Conservation (phyloP, 129 eudicot genomes). For the Erigeron canadensis region DNA sequence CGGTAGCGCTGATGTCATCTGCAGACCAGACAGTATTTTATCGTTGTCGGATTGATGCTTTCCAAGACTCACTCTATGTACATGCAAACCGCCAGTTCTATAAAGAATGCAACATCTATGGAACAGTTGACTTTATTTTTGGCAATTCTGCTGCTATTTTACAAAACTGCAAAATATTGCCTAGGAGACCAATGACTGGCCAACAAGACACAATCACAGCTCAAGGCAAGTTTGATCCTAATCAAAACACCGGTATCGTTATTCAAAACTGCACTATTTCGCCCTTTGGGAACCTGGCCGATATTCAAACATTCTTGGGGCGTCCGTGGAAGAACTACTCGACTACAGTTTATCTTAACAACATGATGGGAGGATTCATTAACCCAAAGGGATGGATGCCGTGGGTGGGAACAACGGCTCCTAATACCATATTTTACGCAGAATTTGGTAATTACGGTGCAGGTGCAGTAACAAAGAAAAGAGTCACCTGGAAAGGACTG, state of each 20-base stretch:
- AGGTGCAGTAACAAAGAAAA: constrained; percentile 37
- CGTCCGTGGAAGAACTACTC: constrained; percentile 61
- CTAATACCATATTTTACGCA: constrained; percentile 41
- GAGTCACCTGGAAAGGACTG: constrained; percentile 49
- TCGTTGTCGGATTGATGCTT: constrained; percentile 49
- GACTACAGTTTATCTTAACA: constrained; percentile 35
- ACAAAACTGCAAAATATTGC: constrained; percentile 52
- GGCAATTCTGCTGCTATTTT: constrained; percentile 53
- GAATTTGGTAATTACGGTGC: constrained; percentile 47
- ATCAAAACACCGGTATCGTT: constrained; percentile 50
- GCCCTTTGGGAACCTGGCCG: constrained; percentile 31
- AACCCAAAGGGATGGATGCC: constrained; percentile 57
- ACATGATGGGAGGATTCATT: constrained; percentile 35
- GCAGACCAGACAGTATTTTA: constrained; percentile 52
- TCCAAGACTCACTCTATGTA: constrained; percentile 53
- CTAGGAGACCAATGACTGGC: constrained; percentile 41
- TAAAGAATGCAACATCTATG: constrained; percentile 56
- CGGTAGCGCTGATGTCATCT: constrained; percentile 50
- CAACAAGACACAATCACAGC: constrained; percentile 58
- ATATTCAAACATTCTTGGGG: constrained; percentile 38
- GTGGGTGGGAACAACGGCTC: constrained; percentile 44
- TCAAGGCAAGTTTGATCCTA: constrained; percentile 51
- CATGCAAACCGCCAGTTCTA: constrained; percentile 67
- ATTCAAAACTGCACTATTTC: constrained; percentile 45
- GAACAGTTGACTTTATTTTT: constrained; percentile 57